Conservation (phyloP, 805 yeast genomes). For the Lipomyces mesembrius region DNA sequence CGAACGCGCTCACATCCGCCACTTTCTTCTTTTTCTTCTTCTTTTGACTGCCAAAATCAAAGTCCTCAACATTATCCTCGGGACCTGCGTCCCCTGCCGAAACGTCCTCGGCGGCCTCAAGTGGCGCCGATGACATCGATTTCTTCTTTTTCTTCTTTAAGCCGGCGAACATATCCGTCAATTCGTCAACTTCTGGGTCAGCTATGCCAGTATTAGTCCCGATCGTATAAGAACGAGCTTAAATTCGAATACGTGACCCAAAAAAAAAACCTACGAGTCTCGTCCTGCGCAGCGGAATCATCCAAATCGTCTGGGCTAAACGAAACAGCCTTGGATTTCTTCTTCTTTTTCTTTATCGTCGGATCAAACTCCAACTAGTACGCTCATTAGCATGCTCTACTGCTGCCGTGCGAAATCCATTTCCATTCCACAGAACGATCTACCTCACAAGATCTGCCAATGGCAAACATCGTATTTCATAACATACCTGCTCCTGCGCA, state of each 20-base stretch:
- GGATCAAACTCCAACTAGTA: conserved; percentile 38
- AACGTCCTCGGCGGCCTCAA: conserved; percentile 43
- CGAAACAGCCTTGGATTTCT: conserved; percentile 41
- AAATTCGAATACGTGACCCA: neutral
- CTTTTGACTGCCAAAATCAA: conserved; percentile 63
- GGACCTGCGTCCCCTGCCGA: conserved; percentile 29
- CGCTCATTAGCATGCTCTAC: neutral
- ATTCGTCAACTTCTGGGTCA: conserved; percentile 46
- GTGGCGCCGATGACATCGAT: conserved; percentile 46
- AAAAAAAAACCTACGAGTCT: conserved; percentile 18
- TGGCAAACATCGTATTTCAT: neutral
- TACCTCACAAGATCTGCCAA: neutral
- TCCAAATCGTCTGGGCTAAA: conserved; percentile 28
- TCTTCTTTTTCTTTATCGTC: conserved; percentile 46
- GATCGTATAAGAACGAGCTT: neutral
- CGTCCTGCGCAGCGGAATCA: conserved; percentile 20
- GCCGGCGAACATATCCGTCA: conserved; percentile 73
- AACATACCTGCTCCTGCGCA: conserved; percentile 31
- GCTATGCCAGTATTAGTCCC: conserved; percentile 18
- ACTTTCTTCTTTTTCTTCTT: conserved; percentile 75
- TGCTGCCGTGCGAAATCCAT: neutral
- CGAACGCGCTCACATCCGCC: conserved; percentile 76
- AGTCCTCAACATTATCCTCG: conserved; percentile 39
- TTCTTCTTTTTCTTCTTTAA: conserved; percentile 87
- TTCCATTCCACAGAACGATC: neutral